Base-by-base conservation (phyloP, 371 early-diverging fungal species). In the Umbelopsis sp. region DNA sequence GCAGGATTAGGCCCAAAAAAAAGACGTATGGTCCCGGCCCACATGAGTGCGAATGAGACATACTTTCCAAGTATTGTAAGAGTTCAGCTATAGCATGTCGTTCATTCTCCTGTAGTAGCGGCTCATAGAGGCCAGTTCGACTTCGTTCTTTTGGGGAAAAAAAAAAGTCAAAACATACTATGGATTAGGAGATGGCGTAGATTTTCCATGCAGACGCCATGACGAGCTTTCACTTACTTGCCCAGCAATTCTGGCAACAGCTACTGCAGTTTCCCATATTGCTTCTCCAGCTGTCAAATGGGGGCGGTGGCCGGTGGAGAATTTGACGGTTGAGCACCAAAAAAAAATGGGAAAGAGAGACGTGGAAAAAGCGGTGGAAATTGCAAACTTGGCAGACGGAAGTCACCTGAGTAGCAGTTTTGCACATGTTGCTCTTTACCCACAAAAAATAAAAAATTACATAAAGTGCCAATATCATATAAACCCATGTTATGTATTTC, bases 71-170 rank as follows among this genome's bases (percentile, higher is more conserved):
- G 67, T 86, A 91, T 69, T 92, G 90, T 46, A 95, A 80, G 65
- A 95, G 74, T 75, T 91, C 92, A 32, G 92, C 88, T 65, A 95
- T 94, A 10, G 94, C 94, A 66, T 92, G 92, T 44, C 93, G 87
- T 72, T 95, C 96, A 73, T 90, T 91, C 65, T 93, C 94, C 73
- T 91, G 91, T 67, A 94, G 82, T 65, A 94, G 72, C 35, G 94
- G 92, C 72, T 94, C 94, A 75, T 93, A 93, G n/a, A 87, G 77
- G 51, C 84, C 85, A n/a, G 73, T 71, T 64, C 78, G 68, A 65
- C 71, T 74, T 37, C 73, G 74, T 67, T 80, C 86, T 85, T 16
- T 57, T 38, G 38, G 38, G 38, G 16, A 69, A 16, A 52, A 35
- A 25, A 65, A 52, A 24, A 48, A 63, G 50, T 52, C 44, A 10